Conservation (phyloP, 345 rosid genomes). For the Capsella bursapastoris region DNA sequence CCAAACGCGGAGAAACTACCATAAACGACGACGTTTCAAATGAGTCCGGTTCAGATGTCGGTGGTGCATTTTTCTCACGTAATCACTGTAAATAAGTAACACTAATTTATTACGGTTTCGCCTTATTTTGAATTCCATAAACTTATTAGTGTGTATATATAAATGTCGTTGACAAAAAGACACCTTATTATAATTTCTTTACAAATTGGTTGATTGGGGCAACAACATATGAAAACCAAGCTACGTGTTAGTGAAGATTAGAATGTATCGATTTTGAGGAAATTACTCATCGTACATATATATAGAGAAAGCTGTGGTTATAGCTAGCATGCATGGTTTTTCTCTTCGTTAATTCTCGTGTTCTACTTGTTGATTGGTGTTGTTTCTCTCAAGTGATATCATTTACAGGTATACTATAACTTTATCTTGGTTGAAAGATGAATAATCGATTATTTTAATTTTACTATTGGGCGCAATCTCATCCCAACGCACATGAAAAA, state of each 20-base stretch:
- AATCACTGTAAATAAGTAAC: conserved; percentile 3
- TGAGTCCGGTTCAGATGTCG: conserved; percentile 20
- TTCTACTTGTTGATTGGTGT: neutral
- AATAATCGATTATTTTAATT: too few relatives aligned
- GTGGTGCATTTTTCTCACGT: conserved; percentile 34
- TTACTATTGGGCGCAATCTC: neutral
- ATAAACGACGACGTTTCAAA: conserved; percentile 29
- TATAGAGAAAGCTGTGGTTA: too few relatives aligned
- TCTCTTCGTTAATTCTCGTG: neutral
- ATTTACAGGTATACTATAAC: neutral
- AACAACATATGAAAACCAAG: too few relatives aligned
- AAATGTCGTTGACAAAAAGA: too few relatives aligned
- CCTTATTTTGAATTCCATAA: too few relatives aligned
- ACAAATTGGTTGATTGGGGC: too few relatives aligned
- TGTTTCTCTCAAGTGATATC: neutral
- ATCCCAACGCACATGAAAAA: neutral
- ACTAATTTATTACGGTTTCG: too few relatives aligned
- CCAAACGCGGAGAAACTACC: conserved; percentile 38
- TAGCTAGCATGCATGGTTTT: neutral
- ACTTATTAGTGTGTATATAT: too few relatives aligned
- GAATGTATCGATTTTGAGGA: too few relatives aligned
- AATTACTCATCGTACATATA: too few relatives aligned
- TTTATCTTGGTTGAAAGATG: neutral
- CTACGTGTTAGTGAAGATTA: too few relatives aligned
- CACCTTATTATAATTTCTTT: too few relatives aligned